A percentile compares a stretch with the other conserved stretches of the same genome.
phyloP scores from a whole-genome alignment of 1,284 basidiomycete genomes.

The Phylloporus gajari region DNA sequence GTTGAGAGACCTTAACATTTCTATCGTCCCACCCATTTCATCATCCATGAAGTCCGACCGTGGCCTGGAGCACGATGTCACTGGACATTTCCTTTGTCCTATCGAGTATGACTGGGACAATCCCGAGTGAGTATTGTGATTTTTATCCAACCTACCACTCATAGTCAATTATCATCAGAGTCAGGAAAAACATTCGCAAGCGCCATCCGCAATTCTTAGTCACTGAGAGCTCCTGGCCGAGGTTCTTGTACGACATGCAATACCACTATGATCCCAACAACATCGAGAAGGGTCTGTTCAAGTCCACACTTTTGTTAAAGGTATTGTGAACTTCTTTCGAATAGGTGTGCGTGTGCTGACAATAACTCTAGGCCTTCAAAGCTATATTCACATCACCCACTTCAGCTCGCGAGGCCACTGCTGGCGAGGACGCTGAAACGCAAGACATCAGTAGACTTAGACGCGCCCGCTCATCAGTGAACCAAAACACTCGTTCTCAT shows the following conservation, averaged over 20 bases:
- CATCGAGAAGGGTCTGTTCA: conserved; percentile 17
- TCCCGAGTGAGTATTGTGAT: neutral
- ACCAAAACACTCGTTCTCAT: neutral
- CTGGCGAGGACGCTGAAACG: too few relatives aligned
- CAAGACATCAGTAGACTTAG: too few relatives aligned
- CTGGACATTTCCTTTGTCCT: conserved; percentile 17
- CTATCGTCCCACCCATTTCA: neutral
- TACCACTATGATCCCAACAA: conserved; percentile 11
- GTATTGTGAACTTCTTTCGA: too few relatives aligned
- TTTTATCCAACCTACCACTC: neutral
- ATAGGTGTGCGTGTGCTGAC: too few relatives aligned
- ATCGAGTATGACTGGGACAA: conserved; percentile 25
- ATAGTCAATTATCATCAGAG: neutral
- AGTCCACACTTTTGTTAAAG: neutral
- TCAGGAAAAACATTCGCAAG: conserved; percentile 7
- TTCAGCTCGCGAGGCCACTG: conserved; percentile 9
- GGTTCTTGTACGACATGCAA: conserved; percentile 11
- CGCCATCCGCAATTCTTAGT: conserved; percentile 19
- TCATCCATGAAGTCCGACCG: neutral
- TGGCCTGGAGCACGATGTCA: conserved; percentile 5
- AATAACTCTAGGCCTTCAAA: conserved; percentile 17
- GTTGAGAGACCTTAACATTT: neutral
- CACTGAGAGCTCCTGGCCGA: conserved; percentile 19
- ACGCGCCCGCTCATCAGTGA: neutral
- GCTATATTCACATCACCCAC: conserved; percentile 21